phyloP scores from a whole-genome alignment of 179 eudicot species.

The Silene coronaria region DNA sequence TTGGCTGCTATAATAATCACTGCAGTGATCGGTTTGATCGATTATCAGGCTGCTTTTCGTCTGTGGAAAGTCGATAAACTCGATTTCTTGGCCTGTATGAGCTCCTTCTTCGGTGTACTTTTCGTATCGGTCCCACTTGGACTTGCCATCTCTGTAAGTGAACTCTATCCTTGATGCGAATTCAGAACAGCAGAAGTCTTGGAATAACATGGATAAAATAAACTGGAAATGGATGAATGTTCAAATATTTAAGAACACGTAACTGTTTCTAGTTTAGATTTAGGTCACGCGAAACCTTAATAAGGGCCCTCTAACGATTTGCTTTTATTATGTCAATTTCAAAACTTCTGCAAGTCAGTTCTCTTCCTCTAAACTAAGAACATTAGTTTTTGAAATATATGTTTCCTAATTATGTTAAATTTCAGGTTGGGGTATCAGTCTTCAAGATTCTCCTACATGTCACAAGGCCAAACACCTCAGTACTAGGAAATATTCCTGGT shows the following conservation, averaged over 20 bases:
- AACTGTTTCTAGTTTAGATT: too few relatives aligned
- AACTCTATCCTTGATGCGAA: background rate
- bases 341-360: background rate
- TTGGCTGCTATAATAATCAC: slow-evolving; percentile 83
- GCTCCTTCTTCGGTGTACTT: slow-evolving; percentile 85
- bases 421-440: slow-evolving; percentile 85
- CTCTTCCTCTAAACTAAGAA: background rate
- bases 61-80: slow-evolving; percentile 92
- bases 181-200: too few relatives aligned
- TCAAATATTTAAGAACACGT: too few relatives aligned
- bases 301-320: background rate
- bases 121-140: slow-evolving; percentile 89
- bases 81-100: slow-evolving; percentile 74
- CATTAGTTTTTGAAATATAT: background rate
- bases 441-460: slow-evolving; percentile 91
- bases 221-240: too few relatives aligned
- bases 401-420: background rate
- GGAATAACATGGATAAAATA: too few relatives aligned
- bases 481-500: slow-evolving; percentile 74
- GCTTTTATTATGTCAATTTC: too few relatives aligned
- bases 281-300: too few relatives aligned
- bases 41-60: slow-evolving; percentile 55
- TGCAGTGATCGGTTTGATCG: slow-evolving; percentile 81
- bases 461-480: slow-evolving; percentile 77
- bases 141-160: slow-evolving; percentile 81